Evolutionary conservation across 495 filamentous ascomycete species (phyloP), one percentile per base, ranked within the genome.

Genomic region (Niebla homalea): DNA sequence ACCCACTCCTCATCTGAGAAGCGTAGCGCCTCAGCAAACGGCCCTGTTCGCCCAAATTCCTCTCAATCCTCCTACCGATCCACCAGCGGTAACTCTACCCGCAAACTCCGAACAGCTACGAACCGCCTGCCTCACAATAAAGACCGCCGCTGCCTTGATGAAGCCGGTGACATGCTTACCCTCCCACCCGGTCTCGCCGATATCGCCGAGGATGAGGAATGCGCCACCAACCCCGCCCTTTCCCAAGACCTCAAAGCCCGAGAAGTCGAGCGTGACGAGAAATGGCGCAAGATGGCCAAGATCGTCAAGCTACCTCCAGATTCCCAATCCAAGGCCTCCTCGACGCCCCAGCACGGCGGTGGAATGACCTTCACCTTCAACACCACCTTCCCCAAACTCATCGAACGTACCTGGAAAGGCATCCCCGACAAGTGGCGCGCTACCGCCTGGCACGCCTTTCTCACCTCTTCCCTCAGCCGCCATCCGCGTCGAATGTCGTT

Each of bases 241-340:
- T 15, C 36, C 7, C 10, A 21, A 5, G 74, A 67, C 6, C 68
- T 80, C 45, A 87, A 84, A 57, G 78, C 77, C 58, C 92, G 89
- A 59, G 92, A 98, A 62, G 79, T 77, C 69, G 72, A 78, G 50
- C 75, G 92, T 12, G 81, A 93, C 37, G 89, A 94, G 58, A 99
- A 99, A 59, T 99, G 92, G 92, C 73, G 82, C 40, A 93, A 89
- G 65, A 99, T 99, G 92, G 93, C 90, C 19, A 84, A 79, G 55
- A 72, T 82, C 16, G 71, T 78, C 37, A 66, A 61, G 29, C 8
- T 11, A 7, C 29, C 29, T 32, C 29, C 8, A 7, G 14, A 5
- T 32, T 32, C 29, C 29, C 29, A 32, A 7, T 32, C 29, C 29
- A 32, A 12, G 14, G 29, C 2, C 7, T 32, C 29, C 29, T 32